Percentiles rank a stretch among this genome's conserved stretches.
Evolutionary conservation across 176 grass and related monocot genomes (phyloP).

Genomic region (Canna indica): DNA sequence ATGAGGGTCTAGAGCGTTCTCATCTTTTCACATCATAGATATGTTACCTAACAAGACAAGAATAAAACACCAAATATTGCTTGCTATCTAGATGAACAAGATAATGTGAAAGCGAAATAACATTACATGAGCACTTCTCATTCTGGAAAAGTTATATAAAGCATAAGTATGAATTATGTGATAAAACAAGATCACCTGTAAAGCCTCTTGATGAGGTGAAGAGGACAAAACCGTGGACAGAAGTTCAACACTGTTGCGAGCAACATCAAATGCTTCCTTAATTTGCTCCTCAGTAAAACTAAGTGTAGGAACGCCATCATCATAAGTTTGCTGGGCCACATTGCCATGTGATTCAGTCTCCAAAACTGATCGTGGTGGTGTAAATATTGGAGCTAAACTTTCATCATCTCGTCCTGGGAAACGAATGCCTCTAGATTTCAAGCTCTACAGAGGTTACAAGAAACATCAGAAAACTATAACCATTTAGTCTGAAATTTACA

Average conservation of each 20-base stretch:
- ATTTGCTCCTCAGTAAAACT: conserved; percentile 50
- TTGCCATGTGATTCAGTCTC: conserved; percentile 43
- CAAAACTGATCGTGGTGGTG: conserved; percentile 44
- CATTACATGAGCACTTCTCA: background rate
- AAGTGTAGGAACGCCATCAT: conserved; percentile 48
- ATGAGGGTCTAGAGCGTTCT: background rate
- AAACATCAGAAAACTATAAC: background rate
- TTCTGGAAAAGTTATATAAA: background rate
- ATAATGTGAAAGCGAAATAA: background rate
- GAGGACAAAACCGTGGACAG: conserved; percentile 83
- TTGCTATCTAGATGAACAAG: background rate
- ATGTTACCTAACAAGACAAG: background rate
- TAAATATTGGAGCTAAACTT: conserved; percentile 89
- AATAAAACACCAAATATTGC: background rate
- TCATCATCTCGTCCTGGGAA: conserved; percentile 74
- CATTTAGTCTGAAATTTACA: background rate
- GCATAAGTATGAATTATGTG: background rate
- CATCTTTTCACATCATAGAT: background rate
- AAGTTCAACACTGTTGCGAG: conserved; percentile 80
- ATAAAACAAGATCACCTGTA: conserved; percentile 41
- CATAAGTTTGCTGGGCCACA: conserved; percentile 34
- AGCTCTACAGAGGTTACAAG: conserved; percentile 44
- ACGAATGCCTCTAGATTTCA: conserved; percentile 76
- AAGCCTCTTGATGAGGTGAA: conserved; percentile 63
- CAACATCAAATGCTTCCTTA: conserved; percentile 61